Evolutionary conservation across 2,329 filamentous ascomycete genomes (phyloP).

Genomic region (Alternaria ventricosa): DNA sequence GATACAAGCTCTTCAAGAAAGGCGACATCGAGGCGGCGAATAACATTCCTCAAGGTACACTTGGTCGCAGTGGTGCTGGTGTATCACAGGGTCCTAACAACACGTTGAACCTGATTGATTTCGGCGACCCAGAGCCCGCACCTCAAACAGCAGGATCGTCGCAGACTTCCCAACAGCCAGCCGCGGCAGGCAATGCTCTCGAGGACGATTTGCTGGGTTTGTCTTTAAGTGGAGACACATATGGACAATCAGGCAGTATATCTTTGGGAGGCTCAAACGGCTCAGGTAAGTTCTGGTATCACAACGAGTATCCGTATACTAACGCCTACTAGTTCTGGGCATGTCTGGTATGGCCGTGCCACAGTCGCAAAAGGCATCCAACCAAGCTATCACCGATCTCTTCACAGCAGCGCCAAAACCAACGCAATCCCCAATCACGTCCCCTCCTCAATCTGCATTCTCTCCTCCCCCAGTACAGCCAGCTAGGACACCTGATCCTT

Average conservation of each 20-base stretch:
- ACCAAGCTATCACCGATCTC: constrained; percentile 63
- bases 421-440: constrained; percentile 49
- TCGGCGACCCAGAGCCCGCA: constrained; percentile 70
- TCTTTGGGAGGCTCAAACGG: constrained; percentile 70
- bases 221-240: constrained; percentile 72
- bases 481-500: constrained; percentile 60
- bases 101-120: constrained; percentile 93
- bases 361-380: constrained; percentile 49
- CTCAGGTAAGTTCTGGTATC: constrained; percentile 32
- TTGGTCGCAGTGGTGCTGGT: constrained; percentile 69
- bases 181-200: constrained; percentile 67
- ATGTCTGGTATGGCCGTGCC: constrained; percentile 43
- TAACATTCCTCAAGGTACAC: constrained; percentile 81
- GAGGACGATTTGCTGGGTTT: constrained; percentile 92
- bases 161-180: constrained; percentile 51
- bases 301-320: constrained; percentile 2
- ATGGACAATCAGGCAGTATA: constrained; percentile 80
- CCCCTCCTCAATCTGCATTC: constrained; percentile 54
- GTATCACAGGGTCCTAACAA: constrained; percentile 71
- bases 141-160: constrained; percentile 36
- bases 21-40: constrained; percentile 85
- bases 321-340: constrained; percentile 35
- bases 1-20: constrained; percentile 95
- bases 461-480: constrained; percentile 45
- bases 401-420: constrained; percentile 59